Percentiles rank a stretch among this genome's conserved stretches.
phyloP scores from a whole-genome alignment of 2,329 filamentous ascomycete species.

The Fusarium floridanum region DNA sequence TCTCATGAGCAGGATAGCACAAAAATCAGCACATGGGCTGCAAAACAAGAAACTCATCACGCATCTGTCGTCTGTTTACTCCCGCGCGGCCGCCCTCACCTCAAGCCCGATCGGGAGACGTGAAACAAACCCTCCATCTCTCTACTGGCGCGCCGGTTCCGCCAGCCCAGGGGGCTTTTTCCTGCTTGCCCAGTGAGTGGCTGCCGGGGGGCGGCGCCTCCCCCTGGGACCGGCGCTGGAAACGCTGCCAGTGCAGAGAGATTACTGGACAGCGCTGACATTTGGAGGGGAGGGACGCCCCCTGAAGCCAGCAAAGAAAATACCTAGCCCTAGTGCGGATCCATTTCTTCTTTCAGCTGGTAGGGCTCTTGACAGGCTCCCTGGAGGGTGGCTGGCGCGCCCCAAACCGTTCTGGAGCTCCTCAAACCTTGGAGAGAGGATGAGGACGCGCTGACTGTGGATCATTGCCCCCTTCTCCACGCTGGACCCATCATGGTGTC shows the following conservation, averaged over 20 bases:
- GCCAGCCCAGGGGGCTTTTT: neutral
- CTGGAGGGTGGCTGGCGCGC: conserved; percentile 12
- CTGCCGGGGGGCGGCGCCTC: conserved; percentile 42
- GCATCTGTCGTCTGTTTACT: conserved; percentile 20
- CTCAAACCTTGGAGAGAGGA: conserved; percentile 9
- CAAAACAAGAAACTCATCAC: neutral
- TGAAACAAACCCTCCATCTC: conserved; percentile 37
- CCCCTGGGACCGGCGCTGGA: conserved; percentile 39
- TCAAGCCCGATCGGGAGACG: conserved; percentile 42
- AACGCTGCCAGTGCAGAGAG: conserved; percentile 16
- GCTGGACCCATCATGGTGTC: conserved; percentile 33
- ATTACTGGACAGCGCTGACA: conserved; percentile 26
- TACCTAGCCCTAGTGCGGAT: conserved; percentile 39
- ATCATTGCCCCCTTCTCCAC: conserved; percentile 40
- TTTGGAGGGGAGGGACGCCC: conserved; percentile 23
- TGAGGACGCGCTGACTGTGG: conserved; percentile 28
- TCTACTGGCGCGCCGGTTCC: neutral
- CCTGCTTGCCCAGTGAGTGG: conserved; percentile 36
- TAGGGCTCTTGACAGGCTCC: conserved; percentile 26
- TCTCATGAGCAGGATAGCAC: conserved; percentile 1
- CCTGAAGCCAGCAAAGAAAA: conserved; percentile 33
- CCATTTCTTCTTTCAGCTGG: conserved; percentile 38
- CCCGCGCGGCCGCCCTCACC: conserved; percentile 19
- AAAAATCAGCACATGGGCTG: conserved; percentile 26
- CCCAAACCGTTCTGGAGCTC: conserved; percentile 5